Percentiles rank a stretch among this genome's conserved stretches.
These are phyloP conservation scores for Microdochium nivale DNA, from an alignment of 2,329 filamentous ascomycete genomes.

Conservation along the genomic window DNA sequence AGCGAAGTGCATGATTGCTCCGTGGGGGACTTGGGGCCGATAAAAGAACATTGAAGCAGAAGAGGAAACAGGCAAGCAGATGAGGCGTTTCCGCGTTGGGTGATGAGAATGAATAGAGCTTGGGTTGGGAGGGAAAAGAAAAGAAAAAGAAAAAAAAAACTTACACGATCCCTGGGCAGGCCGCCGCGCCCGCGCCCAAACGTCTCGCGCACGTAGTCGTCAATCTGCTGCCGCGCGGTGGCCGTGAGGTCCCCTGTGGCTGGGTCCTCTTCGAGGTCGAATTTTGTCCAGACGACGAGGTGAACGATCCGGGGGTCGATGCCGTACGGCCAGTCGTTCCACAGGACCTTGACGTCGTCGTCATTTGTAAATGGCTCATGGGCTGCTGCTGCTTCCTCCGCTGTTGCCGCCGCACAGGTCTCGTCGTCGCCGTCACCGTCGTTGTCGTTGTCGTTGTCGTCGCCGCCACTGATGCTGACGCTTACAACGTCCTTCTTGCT, in stretches of 20 bases:
- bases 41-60: constrained; percentile 31
- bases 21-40: background rate
- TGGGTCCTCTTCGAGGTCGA: constrained; percentile 62
- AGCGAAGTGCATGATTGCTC: too few relatives aligned
- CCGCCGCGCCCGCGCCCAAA: constrained; percentile 57
- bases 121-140: too few relatives aligned
- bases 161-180: constrained; percentile 44
- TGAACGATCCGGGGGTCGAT: constrained; percentile 72
- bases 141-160: constrained; percentile 16
- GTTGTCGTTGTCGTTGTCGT: too few relatives aligned
- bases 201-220: constrained; percentile 57
- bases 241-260: constrained; percentile 59
- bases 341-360: constrained; percentile 63
- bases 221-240: constrained; percentile 53
- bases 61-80: too few relatives aligned
- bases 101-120: background rate
- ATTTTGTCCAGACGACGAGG: constrained; percentile 90
- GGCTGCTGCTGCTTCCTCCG: background rate
- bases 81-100: too few relatives aligned
- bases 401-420: background rate
- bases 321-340: constrained; percentile 94
- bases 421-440: background rate
- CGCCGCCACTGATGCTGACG: too few relatives aligned
- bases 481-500: too few relatives aligned
- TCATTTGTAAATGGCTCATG: constrained; percentile 30